These are phyloP conservation scores for Colletotrichum australisinense DNA, from an alignment of 2,329 filamentous ascomycete species.

Conservation along the genomic window DNA sequence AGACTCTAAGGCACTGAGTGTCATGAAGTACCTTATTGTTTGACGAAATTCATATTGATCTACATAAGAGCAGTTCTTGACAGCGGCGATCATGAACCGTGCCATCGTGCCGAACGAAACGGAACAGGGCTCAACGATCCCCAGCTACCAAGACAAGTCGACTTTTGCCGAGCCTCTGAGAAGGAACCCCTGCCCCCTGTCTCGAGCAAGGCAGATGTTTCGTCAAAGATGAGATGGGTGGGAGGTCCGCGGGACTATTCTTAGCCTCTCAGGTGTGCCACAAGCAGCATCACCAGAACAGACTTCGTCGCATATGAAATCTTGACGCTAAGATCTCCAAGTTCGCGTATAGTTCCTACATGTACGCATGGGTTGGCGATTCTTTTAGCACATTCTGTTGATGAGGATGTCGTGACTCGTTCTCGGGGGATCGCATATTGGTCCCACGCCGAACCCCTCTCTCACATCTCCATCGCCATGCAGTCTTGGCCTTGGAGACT, in stretches of 20 bases:
- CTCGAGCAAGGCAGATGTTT: neutral
- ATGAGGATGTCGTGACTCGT: neutral
- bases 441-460: neutral
- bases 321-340: neutral
- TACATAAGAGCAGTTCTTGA: neutral
- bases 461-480: neutral
- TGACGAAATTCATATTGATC: neutral
- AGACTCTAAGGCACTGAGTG: no score
- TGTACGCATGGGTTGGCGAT: neutral
- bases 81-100: neutral
- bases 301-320: slow-evolving; percentile 9
- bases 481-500: neutral
- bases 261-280: neutral
- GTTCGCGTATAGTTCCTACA: neutral
- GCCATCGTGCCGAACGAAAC: neutral
- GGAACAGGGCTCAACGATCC: neutral
- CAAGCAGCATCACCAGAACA: neutral
- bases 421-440: neutral
- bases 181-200: neutral
- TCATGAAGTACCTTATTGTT: no score
- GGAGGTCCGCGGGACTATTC: neutral
- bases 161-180: neutral
- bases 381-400: neutral
- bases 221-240: neutral
- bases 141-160: neutral